Base-by-base conservation (phyloP, 164 flowering plant species). In the Stephania yunnanensis region DNA sequence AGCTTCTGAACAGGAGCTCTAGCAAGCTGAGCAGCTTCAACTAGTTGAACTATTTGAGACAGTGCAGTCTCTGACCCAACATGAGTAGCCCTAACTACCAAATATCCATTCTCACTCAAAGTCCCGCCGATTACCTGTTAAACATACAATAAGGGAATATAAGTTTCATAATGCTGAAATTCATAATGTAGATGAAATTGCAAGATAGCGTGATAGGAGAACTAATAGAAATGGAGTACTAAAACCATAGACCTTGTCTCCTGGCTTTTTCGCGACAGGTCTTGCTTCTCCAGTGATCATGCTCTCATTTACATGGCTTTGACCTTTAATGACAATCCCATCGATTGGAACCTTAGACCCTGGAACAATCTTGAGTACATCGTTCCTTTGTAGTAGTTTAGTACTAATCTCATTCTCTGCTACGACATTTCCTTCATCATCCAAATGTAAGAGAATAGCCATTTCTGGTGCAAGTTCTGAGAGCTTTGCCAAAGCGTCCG, bases 231-330 rank as follows among this genome's bases (percentile, higher is more conserved):
- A 74, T 7, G 55, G 48, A 68, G 1, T 19, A 58, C 20, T n/a
- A 71, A 79, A 71, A 17, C 13, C 17, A 11, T 19, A 46, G 86
- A 93, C 98, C 91, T 87, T 90, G 82, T 93, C 97, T 67, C 97
- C 97, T 50, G 86, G 86, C 74, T 83, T 87, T 81, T 95, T 95
- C 52, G 92, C 81, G 79, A 90, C 77, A 6, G 98, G 92, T 50
- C 74, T 85, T 29, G 98, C 88, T 81, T 95, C 99, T 73, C 99
- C 99, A 25, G 99, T 95, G 65, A 95, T 90, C 97, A 92, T 93
- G 82, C 98, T 91, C 81, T 95, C 99, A 79, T 95, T 92, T 44
- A 93, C 97, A 87, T 93, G 83, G 78, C 97, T 92, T 76, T 93
- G 93, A 79, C 99, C 99, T 84, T 83, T 75, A 68, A 85, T 79